A percentile compares a stretch with the other conserved stretches of the same genome.
These are phyloP conservation scores for Aaosphaeria arxii DNA, from an alignment of 2,329 filamentous ascomycete species.

Conservation along the genomic window DNA sequence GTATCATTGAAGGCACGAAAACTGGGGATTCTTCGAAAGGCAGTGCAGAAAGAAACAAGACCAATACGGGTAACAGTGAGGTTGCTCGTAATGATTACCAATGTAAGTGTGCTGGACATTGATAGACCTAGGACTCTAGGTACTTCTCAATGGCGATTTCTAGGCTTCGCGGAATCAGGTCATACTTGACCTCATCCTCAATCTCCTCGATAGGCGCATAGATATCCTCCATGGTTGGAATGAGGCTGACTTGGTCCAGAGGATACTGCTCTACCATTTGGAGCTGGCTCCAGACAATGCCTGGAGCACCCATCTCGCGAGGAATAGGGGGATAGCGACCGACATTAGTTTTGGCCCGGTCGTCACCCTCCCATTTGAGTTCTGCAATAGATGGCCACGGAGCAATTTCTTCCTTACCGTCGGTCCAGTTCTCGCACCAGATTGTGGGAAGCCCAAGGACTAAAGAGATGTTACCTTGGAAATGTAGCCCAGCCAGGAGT, in stretches of 20 bases:
- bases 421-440: slow-evolving; percentile 35
- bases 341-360: slow-evolving; percentile 42
- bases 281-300: slow-evolving; percentile 42
- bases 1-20: too few species aligned
- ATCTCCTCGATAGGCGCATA: slow-evolving; percentile 37
- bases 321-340: slow-evolving; percentile 44
- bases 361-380: slow-evolving; percentile 48
- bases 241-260: slow-evolving; percentile 37
- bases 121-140: slow-evolving; percentile 1
- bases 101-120: background rate
- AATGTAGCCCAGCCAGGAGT: background rate
- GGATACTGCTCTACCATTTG: slow-evolving; percentile 34
- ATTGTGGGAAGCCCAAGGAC: slow-evolving; percentile 40
- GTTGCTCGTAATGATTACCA: background rate
- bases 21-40: too few species aligned
- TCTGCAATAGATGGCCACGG: slow-evolving; percentile 42
- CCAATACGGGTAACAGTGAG: too few species aligned
- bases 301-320: slow-evolving; percentile 39
- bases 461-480: slow-evolving; percentile 17
- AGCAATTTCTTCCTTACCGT: slow-evolving; percentile 34
- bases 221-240: slow-evolving; percentile 37
- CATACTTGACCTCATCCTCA: slow-evolving; percentile 21
- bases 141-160: slow-evolving; percentile 24
- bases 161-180: slow-evolving; percentile 23
- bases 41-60: too few species aligned